These are phyloP conservation scores for Spironucleus salmonicida DNA, from an alignment of 208 protist genomes.

Conservation along the genomic window DNA sequence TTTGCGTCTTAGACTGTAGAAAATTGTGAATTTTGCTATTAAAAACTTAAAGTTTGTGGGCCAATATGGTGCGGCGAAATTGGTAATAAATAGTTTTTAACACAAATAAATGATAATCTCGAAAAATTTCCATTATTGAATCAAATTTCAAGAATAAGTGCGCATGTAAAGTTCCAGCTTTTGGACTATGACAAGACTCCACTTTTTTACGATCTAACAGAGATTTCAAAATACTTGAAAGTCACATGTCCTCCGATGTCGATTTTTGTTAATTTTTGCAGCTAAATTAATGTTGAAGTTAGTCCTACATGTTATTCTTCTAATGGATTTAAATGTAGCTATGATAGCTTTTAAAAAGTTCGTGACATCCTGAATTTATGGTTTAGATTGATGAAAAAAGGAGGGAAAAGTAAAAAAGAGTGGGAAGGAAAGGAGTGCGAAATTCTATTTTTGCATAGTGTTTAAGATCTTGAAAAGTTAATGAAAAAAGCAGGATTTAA, in stretches of 20 bases:
- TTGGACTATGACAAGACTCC: neutral
- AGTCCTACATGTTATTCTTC: neutral
- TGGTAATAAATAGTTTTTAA: neutral
- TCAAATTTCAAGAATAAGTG: neutral
- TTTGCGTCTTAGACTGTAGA: neutral
- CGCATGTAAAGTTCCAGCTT: neutral
- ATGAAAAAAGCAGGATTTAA: neutral
- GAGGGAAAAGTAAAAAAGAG: neutral
- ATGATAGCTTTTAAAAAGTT: neutral
- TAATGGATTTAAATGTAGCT: neutral
- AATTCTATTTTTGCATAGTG: neutral
- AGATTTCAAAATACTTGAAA: neutral
- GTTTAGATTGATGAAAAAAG: neutral
- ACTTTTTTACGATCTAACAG: neutral
- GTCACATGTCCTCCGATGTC: neutral
- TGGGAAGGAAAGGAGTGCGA: neutral
- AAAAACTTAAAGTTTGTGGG: neutral
- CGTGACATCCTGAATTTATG: neutral
- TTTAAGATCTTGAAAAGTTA: neutral
- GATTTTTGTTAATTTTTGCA: neutral
- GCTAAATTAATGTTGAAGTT: neutral
- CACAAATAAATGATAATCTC: neutral
- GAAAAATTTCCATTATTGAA: neutral
- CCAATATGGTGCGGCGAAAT: constrained; percentile 6
- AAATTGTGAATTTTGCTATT: neutral